Evolutionary conservation across 2,329 filamentous ascomycete species (phyloP), one percentile per base, ranked within the genome.

Genomic region (Kalaharituber pfeilii): DNA sequence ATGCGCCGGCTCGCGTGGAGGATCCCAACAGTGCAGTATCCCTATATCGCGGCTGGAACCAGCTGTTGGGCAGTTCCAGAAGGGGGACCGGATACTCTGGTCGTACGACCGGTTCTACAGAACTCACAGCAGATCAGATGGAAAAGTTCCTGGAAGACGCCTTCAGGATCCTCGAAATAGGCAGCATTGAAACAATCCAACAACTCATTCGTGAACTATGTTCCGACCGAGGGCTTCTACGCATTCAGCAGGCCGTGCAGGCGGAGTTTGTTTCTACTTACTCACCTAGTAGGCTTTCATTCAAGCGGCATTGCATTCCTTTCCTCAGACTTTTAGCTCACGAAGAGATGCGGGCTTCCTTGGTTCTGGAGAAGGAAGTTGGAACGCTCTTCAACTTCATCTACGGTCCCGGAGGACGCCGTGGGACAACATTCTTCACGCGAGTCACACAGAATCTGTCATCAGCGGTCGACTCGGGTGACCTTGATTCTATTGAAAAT

Each of bases 301-400:
- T 39, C 7, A 39, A 9, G 33, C 33, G 33, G 15, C 33, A 39
- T 8, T 39, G 33, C 20, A 15, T 39, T 18, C 52, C 53, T 3
- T 62, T 65, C 42, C 54, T 65, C 7, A 60, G 57, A 18, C 53
- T 64, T 11, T 53, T 65, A 5, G 59, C 63, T 4, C 55, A 63
- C 29, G 57, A 60, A 7, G 53, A 58, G 24, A 59, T 64, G 27
- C 45, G 61, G n/a, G 39, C 54, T n/a, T 61, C 62, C 2, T 51
- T 65, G 7, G 53, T 60, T n/a, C 56, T 65, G 0, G 63, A 65
- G 49, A 61, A 61, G 27, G 56, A 59, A 9, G 57, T 65, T 13
- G 60, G 63, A n/a, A 63, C 63, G 8, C 62, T 65, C 25, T 65
- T 63, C 47, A 64, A 63, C 47, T 55, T 65, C 11, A 45, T 65